Base-by-base conservation (phyloP, 2,329 filamentous ascomycete species). In the Phaeosphaeriaceae sp. region DNA sequence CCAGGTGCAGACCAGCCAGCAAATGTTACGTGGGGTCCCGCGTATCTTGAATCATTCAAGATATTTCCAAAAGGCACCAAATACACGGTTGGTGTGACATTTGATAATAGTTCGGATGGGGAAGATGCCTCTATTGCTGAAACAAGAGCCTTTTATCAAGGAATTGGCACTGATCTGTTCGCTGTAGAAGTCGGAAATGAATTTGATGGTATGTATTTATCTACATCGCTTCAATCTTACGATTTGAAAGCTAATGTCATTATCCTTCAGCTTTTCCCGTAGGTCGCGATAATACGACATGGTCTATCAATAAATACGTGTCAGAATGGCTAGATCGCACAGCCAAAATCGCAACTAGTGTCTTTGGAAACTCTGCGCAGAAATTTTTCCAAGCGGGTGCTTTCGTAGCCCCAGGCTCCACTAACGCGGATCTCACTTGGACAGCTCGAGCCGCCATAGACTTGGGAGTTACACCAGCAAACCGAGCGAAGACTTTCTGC, bases 141-240 rank as follows among this genome's bases (percentile, higher is more conserved):
- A 35, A 52, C 57, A 1, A 41, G 33, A 4, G 54, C 46, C 1
- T 57, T 58, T 16, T 54, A 60, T 42, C 16, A 54, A 8, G 37
- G 42, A n/a, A 41, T 60, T 12, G 55, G 50, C 4, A 33, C 48
- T 3, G 46, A 52, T 35, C 18, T 61, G 4, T 58, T 44, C 23
- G 60, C 56, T 1, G 48, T 58, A 4, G 60, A 60, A 38, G 50
- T 61, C 2, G 58, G 61, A n/a, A 64, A 63, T 36, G 61, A 64
- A 29, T 56, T 63, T 15, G 54, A 64, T 34, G 52, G 53, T 60
- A 53, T 21, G 28, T 8, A 16, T n/a, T 7, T 16, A 15, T 12
- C 21, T 9, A 13, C 13, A 6, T 7, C 28, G 7, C 6, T 16
- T 3, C 3, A 29, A 15, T 11, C 1, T 26, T 7, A 26, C 23